These are phyloP conservation scores for Coemansia nantahalensis DNA, from an alignment of 192 early-diverging fungal genomes.

Conservation along the genomic window DNA sequence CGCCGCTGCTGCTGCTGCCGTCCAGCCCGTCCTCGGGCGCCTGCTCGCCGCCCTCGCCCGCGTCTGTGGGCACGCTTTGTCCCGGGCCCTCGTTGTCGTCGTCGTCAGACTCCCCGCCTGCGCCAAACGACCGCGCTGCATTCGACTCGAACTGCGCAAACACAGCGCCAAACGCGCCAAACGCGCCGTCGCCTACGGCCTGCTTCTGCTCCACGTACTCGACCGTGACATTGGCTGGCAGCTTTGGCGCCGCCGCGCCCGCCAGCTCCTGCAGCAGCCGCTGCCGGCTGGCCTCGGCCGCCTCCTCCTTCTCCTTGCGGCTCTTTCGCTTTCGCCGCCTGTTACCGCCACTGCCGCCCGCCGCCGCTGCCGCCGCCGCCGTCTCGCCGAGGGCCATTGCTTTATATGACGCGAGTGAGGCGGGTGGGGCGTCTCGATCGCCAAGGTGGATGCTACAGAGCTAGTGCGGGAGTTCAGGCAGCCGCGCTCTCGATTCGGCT, in stretches of 20 bases:
- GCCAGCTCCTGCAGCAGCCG: constrained; percentile 18
- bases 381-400: too few species aligned
- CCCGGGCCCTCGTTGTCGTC: constrained; percentile 4
- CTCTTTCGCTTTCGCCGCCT: constrained; percentile 48
- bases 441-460: too few species aligned
- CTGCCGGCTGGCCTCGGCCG: constrained; percentile 20
- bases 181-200: constrained; percentile 14
- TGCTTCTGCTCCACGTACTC: constrained; percentile 35
- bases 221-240: constrained; percentile 24
- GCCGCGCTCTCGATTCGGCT: too few species aligned
- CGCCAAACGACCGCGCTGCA: constrained; percentile 41
- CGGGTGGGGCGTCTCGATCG: too few species aligned
- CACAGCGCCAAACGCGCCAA: constrained; percentile 23
- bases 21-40: neutral
- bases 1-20: constrained; percentile 12
- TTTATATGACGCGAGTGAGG: too few species aligned
- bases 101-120: constrained; percentile 4
- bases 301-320: constrained; percentile 40
- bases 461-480: too few species aligned
- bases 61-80: too few species aligned
- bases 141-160: constrained; percentile 42
- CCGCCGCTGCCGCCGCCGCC: too few species aligned
- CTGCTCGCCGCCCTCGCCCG: too few species aligned
- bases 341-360: neutral
- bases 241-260: constrained; percentile 1